These are phyloP conservation scores for Solanum hybrid DNA, from an alignment of 305 asterid genomes.

Conservation along the genomic window DNA sequence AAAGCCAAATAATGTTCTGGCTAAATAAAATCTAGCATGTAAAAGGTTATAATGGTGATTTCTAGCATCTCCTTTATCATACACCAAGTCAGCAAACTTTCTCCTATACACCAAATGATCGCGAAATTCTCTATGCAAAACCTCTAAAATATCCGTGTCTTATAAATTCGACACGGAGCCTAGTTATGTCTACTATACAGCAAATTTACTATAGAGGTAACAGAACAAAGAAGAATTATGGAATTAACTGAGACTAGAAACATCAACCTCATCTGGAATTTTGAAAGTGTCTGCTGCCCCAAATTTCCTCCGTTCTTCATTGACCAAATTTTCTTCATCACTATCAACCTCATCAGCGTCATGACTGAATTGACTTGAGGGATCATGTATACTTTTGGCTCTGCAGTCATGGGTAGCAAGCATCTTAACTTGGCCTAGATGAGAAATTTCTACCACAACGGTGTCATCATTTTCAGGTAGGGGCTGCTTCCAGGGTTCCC, in stretches of 20 bases:
- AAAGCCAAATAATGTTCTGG: neutral
- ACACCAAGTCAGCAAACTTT: neutral
- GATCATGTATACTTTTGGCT: conserved; percentile 42
- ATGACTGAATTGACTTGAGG: conserved; percentile 24
- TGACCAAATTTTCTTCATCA: conserved; percentile 34
- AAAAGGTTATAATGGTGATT: neutral
- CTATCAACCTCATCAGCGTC: conserved; percentile 37
- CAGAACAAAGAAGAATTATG: neutral
- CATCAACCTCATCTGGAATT: conserved; percentile 74
- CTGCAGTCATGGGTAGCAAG: conserved; percentile 54
- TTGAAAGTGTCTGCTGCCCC: conserved; percentile 82
- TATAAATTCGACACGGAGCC: neutral
- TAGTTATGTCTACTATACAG: neutral
- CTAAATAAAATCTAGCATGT: neutral
- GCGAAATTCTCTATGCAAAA: neutral
- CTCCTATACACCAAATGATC: neutral
- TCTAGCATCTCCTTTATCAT: neutral
- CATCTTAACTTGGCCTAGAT: conserved; percentile 68
- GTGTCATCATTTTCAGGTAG: conserved; percentile 85
- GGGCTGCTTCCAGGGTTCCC: conserved; percentile 98
- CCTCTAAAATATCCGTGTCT: neutral
- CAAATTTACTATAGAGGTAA: neutral
- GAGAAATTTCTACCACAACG: conserved; percentile 77
- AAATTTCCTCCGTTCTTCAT: conserved; percentile 59
- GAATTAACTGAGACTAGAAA: conserved; percentile 54